phyloP scores from a whole-genome alignment of 495 filamentous ascomycete species.

The Aspergillus mulundensis region DNA sequence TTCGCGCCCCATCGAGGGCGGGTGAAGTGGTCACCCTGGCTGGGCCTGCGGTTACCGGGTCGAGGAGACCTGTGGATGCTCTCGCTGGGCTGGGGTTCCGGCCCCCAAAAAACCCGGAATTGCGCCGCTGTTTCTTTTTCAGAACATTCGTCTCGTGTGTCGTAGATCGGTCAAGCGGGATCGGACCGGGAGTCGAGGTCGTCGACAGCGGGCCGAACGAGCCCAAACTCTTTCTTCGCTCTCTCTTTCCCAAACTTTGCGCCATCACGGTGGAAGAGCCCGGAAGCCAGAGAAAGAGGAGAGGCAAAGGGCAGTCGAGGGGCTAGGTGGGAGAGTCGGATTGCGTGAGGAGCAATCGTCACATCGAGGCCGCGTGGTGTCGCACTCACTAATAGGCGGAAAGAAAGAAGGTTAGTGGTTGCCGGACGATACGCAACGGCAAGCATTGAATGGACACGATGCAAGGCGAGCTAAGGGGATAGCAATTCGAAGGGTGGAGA shows the following conservation, averaged over 20 bases:
- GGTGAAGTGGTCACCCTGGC: slow-evolving; percentile 21
- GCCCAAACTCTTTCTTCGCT: slow-evolving; percentile 45
- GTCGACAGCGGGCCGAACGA: slow-evolving; percentile 32
- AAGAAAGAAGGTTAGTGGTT: slow-evolving; percentile 17
- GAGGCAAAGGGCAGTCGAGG: slow-evolving; percentile 4
- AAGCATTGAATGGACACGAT: slow-evolving; percentile 15
- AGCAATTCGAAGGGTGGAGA: slow-evolving; percentile 19
- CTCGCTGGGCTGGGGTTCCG: slow-evolving; percentile 25
- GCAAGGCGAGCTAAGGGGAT: slow-evolving; percentile 19
- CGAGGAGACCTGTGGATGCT: slow-evolving; percentile 21
- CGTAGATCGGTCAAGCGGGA: slow-evolving; percentile 33
- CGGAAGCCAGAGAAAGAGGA: slow-evolving; percentile 14
- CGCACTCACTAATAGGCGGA: slow-evolving; percentile 25
- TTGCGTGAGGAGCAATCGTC: slow-evolving; percentile 22
- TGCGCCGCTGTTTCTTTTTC: slow-evolving; percentile 40
- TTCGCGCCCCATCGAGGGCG: slow-evolving; percentile 27
- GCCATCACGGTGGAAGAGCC: slow-evolving; percentile 33
- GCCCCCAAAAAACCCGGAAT: slow-evolving; percentile 43
- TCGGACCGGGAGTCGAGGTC: slow-evolving; percentile 20
- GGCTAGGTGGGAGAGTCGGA: slow-evolving; percentile 7
- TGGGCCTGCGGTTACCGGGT: slow-evolving; percentile 28
- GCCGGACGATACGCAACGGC: slow-evolving; percentile 16
- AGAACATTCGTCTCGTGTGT: slow-evolving; percentile 33
- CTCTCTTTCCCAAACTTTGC: slow-evolving; percentile 33
- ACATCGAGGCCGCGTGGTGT: slow-evolving; percentile 35